A percentile compares a stretch with the other conserved stretches of the same genome.
Conservation (phyloP, 352 stramenopile genomes). For the Globisporangium alternatum region DNA sequence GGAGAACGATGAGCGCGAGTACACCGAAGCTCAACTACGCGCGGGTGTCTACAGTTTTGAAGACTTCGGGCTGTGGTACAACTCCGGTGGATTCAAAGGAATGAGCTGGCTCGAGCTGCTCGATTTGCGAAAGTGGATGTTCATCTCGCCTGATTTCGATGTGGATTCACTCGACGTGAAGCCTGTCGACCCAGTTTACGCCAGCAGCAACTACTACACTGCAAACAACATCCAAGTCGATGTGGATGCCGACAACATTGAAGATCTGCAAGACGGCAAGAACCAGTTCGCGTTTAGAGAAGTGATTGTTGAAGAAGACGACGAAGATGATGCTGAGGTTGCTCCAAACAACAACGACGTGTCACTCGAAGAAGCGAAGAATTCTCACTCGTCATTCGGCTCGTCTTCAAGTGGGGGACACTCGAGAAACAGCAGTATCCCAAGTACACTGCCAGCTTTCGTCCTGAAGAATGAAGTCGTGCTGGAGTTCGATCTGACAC, state of each 20-base stretch:
- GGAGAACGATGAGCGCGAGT: slow-evolving; percentile 19
- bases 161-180: slow-evolving; percentile 62
- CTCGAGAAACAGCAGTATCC: slow-evolving; percentile 48
- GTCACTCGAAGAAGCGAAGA: slow-evolving; percentile 11
- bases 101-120: slow-evolving; percentile 87
- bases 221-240: slow-evolving; percentile 84
- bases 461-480: slow-evolving; percentile 83
- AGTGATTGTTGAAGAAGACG: slow-evolving; percentile 63
- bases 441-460: slow-evolving; percentile 63
- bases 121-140: slow-evolving; percentile 83
- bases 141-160: slow-evolving; percentile 67
- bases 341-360: slow-evolving; percentile 15
- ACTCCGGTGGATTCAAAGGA: slow-evolving; percentile 64
- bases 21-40: slow-evolving; percentile 47
- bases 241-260: slow-evolving; percentile 43
- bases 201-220: slow-evolving; percentile 82
- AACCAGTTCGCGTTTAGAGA: slow-evolving; percentile 65
- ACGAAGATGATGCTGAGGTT: slow-evolving; percentile 44
- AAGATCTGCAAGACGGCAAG: slow-evolving; percentile 26
- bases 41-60: slow-evolving; percentile 75
- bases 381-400: slow-evolving; percentile 39
- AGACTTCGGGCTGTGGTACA: slow-evolving; percentile 86
- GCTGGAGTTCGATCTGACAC: slow-evolving; percentile 77
- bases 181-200: slow-evolving; percentile 68
- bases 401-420: slow-evolving; percentile 54